Evolutionary conservation across 441 rosid genomes (phyloP).

Genomic region (Bocquillonia castaneifolia): DNA sequence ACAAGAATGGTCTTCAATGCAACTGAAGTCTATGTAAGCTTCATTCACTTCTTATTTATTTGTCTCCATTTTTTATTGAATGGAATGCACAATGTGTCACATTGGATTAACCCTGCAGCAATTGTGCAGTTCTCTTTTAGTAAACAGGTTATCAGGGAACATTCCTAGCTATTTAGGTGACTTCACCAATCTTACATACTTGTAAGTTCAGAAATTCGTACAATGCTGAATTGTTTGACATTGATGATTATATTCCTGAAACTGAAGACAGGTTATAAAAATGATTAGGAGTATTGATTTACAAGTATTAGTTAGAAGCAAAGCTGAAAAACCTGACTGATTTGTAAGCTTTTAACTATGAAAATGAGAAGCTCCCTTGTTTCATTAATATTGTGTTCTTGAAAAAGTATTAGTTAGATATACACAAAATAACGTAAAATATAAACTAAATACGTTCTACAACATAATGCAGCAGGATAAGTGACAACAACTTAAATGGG

Average conservation of each 20-base stretch:
- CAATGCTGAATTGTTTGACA: background rate
- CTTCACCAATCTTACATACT: slow-evolving; percentile 39
- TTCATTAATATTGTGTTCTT: no score
- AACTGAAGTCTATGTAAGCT: slow-evolving; percentile 27
- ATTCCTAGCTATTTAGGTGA: slow-evolving; percentile 50
- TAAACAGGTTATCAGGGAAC: slow-evolving; percentile 54
- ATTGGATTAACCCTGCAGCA: background rate
- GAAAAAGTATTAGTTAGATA: no score
- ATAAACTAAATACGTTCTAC: no score
- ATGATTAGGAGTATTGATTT: no score
- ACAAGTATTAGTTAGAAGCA: no score
- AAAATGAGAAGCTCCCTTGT: no score
- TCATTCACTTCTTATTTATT: background rate
- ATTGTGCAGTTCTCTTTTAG: slow-evolving; percentile 47
- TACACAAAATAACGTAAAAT: no score
- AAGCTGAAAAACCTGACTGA: no score
- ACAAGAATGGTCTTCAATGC: slow-evolving; percentile 48
- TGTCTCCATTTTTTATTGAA: background rate
- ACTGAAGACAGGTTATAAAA: background rate
- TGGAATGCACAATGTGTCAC: background rate
- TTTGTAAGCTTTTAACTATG: no score
- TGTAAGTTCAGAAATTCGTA: slow-evolving; percentile 37
- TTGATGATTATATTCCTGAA: background rate
- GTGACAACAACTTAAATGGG: slow-evolving; percentile 38
- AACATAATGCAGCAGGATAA: slow-evolving; percentile 34